phyloP scores from a whole-genome alignment of 768 basidiomycete genomes.

The Tephrocybe sp. region DNA sequence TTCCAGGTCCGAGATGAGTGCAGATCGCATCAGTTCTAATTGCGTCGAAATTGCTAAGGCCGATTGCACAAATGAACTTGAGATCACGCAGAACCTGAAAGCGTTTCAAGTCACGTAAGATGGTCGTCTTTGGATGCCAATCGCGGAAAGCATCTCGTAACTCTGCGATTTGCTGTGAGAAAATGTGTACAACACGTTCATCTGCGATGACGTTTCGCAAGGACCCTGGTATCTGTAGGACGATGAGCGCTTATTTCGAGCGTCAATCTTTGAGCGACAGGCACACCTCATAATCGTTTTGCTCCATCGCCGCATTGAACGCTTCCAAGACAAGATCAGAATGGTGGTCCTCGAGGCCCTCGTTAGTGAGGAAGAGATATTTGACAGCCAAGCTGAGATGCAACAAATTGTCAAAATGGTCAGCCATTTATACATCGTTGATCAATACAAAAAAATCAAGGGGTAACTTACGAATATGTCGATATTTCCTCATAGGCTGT shows the following conservation, averaged over 20 bases:
- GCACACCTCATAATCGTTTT: conserved; percentile 89
- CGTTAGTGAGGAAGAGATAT: conserved; percentile 83
- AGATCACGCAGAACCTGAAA: conserved; percentile 26
- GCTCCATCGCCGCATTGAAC: conserved; percentile 78
- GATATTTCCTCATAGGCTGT: conserved; percentile 81
- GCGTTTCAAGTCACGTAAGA: conserved; percentile 76
- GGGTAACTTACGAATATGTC: conserved; percentile 64
- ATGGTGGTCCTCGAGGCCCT: conserved; percentile 50
- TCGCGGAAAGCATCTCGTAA: conserved; percentile 83
- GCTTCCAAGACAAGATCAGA: conserved; percentile 64
- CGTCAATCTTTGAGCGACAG: background rate
- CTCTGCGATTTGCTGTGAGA: conserved; percentile 71
- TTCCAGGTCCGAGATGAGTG: conserved; percentile 65
- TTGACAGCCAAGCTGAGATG: conserved; percentile 72
- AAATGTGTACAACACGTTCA: conserved; percentile 72
- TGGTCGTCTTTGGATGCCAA: conserved; percentile 85
- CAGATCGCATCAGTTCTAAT: conserved; percentile 81
- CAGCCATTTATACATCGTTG: background rate
- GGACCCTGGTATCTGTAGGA: conserved; percentile 79
- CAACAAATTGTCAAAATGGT: background rate
- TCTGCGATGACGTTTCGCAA: conserved; percentile 89
- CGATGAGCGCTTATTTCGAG: background rate
- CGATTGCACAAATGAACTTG: conserved; percentile 57
- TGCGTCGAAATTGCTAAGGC: too few relatives aligned
- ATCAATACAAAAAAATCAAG: background rate